A percentile compares a stretch with the other conserved stretches of the same genome.
phyloP scores from a whole-genome alignment of 495 filamentous ascomycete genomes.

The Daldinia caldariorum region DNA sequence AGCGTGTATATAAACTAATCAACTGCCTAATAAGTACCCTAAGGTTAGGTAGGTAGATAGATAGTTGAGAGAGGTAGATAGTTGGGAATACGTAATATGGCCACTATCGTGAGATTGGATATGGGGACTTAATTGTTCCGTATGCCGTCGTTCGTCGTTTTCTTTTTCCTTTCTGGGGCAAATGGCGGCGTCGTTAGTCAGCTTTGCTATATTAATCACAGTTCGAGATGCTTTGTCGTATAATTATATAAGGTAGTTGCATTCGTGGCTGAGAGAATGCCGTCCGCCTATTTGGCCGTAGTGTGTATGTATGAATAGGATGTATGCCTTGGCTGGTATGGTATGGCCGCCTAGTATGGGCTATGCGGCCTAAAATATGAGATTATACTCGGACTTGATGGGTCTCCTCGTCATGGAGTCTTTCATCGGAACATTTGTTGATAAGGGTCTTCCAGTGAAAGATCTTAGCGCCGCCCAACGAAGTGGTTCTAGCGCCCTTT shows the following conservation, averaged over 20 bases:
- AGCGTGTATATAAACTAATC: not conserved
- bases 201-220: conserved; percentile 11
- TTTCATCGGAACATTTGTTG: conserved; percentile 1
- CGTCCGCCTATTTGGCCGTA: not conserved
- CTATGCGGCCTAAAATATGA: not conserved
- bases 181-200: conserved; percentile 13
- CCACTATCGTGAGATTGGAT: conserved; percentile 32
- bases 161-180: conserved; percentile 23
- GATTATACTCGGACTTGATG: not conserved
- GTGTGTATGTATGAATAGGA: not conserved
- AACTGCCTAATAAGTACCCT: too few species aligned
- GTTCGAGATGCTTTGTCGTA: conserved; percentile 11
- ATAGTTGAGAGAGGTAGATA: too few species aligned
- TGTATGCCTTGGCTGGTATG: not conserved
- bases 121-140: conserved; percentile 23
- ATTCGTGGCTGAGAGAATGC: not conserved
- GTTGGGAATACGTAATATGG: not conserved
- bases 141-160: conserved; percentile 7
- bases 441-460: not conserved
- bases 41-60: not conserved
- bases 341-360: not conserved
- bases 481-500: not conserved
- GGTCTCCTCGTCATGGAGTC: too few species aligned
- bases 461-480: not conserved
- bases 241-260: not conserved